A percentile compares a stretch with the other conserved stretches of the same genome.
phyloP scores from a whole-genome alignment of 495 filamentous ascomycete genomes.

The Rostrohypoxylon terebratum region DNA sequence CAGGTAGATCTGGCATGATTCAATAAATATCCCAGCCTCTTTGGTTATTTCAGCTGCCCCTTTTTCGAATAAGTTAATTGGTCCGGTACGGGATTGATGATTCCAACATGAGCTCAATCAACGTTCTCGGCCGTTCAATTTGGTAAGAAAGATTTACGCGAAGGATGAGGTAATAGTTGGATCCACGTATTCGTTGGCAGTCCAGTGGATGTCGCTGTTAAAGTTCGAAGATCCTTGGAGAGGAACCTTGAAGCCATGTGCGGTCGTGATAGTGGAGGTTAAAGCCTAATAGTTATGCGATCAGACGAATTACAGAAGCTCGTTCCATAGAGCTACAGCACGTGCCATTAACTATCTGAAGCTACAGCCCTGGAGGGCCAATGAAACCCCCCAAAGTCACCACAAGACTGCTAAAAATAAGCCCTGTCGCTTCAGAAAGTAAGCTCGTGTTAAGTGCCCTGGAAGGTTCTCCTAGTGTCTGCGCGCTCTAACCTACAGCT shows the following conservation, averaged over 20 bases:
- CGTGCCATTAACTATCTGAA: constrained; percentile 12
- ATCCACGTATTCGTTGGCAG: constrained; percentile 3
- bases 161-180: neutral
- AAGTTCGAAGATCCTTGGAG: neutral
- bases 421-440: neutral
- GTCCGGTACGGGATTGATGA: neutral
- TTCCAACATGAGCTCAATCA: neutral
- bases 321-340: constrained; percentile 38
- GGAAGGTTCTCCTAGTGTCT: neutral
- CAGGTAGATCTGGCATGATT: neutral
- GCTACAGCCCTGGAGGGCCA: constrained; percentile 3
- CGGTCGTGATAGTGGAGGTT: too few relatives aligned
- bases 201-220: neutral
- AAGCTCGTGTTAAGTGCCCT: constrained; percentile 16
- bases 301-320: neutral
- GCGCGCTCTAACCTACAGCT: too few relatives aligned
- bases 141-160: neutral
- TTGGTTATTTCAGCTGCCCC: neutral
- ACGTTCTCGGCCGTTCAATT: neutral
- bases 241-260: neutral
- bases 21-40: neutral
- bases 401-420: constrained; percentile 35
- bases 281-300: neutral
- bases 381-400: constrained; percentile 13
- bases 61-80: neutral